Percentiles rank a stretch among this genome's conserved stretches.
Evolutionary conservation across 306 rosid species (phyloP).

Genomic region (Vigna mungo): DNA sequence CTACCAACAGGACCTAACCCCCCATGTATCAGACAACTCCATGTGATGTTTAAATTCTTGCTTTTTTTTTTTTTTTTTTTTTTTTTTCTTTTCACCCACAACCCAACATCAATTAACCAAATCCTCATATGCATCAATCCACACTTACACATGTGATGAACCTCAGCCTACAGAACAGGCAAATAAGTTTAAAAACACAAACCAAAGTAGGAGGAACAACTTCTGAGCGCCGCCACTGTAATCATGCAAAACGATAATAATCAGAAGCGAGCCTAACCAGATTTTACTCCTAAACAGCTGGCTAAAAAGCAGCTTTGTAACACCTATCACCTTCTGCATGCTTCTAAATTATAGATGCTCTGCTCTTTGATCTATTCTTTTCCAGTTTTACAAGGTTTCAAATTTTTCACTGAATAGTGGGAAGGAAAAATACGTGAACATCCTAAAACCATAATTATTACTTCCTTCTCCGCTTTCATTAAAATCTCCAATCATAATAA

Average conservation of each 20-base stretch:
- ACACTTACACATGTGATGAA: slow-evolving; percentile 18
- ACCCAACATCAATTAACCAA: slow-evolving; percentile 27
- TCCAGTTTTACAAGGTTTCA: neutral
- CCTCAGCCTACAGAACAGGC: slow-evolving; percentile 37
- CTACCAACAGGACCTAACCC: slow-evolving; percentile 45
- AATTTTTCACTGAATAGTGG: neutral
- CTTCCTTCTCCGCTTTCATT: slow-evolving; percentile 1
- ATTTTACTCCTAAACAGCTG: neutral
- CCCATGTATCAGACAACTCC: slow-evolving; percentile 67
- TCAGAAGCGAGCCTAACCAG: slow-evolving; percentile 47
- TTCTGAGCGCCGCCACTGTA: slow-evolving; percentile 94
- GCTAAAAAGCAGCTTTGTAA: slow-evolving; percentile 24
- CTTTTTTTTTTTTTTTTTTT: slow-evolving; percentile 18
- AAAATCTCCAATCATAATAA: slow-evolving; percentile 45
- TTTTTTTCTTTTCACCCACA: slow-evolving; percentile 51
- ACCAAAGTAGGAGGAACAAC: slow-evolving; percentile 70
- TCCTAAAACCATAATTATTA: slow-evolving; percentile 4
- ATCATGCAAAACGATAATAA: slow-evolving; percentile 67
- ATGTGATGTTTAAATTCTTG: slow-evolving; percentile 70
- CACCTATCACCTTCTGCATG: neutral
- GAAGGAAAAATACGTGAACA: slow-evolving; percentile 11
- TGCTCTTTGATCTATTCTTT: neutral
- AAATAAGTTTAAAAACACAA: slow-evolving; percentile 12
- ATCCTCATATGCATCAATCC: neutral
- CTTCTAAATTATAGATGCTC: neutral